Evolutionary conservation across 1,284 basidiomycete species (phyloP).

Genomic region (Ganoderma multipileum): DNA sequence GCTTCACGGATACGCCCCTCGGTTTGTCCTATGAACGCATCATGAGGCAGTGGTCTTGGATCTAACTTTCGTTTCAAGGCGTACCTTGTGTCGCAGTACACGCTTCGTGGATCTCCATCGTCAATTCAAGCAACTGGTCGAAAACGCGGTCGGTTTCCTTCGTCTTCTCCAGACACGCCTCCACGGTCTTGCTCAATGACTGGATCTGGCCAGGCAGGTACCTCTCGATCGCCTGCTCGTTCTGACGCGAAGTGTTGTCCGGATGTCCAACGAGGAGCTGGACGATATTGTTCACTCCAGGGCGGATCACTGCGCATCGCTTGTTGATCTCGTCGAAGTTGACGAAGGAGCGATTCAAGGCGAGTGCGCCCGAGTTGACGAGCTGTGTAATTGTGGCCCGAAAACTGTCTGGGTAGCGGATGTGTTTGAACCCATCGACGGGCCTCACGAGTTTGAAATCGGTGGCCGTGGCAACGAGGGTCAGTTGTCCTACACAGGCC

Average conservation of each 20-base stretch:
- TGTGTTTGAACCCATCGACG: conserved; percentile 12
- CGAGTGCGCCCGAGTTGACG: conserved; percentile 20
- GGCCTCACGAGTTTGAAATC: conserved; percentile 21
- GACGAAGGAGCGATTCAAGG: conserved; percentile 21
- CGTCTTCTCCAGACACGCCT: conserved; percentile 19
- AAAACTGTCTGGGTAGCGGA: conserved; percentile 21
- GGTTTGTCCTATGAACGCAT: conserved; percentile 1
- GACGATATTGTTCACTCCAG: conserved; percentile 23
- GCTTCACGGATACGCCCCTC: conserved; percentile 11
- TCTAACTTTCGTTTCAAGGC: background rate
- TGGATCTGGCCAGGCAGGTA: conserved; percentile 19
- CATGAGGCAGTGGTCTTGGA: background rate
- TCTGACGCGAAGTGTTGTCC: conserved; percentile 19
- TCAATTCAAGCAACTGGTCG: conserved; percentile 17
- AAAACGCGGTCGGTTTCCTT: conserved; percentile 19
- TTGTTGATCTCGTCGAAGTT: conserved; percentile 25
- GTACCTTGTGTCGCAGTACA: conserved; percentile 18
- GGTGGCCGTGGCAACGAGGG: conserved; percentile 16
- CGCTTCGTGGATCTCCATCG: conserved; percentile 22
- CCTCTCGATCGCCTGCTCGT: conserved; percentile 16
- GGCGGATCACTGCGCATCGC: conserved; percentile 16
- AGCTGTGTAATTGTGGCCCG: conserved; percentile 22
- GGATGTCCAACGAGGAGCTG: conserved; percentile 18
- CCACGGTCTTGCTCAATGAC: conserved; percentile 13
- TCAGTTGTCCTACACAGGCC: conserved; percentile 12